These are phyloP conservation scores for Populus hybrid DNA, from an alignment of 441 rosid species.

Conservation along the genomic window DNA sequence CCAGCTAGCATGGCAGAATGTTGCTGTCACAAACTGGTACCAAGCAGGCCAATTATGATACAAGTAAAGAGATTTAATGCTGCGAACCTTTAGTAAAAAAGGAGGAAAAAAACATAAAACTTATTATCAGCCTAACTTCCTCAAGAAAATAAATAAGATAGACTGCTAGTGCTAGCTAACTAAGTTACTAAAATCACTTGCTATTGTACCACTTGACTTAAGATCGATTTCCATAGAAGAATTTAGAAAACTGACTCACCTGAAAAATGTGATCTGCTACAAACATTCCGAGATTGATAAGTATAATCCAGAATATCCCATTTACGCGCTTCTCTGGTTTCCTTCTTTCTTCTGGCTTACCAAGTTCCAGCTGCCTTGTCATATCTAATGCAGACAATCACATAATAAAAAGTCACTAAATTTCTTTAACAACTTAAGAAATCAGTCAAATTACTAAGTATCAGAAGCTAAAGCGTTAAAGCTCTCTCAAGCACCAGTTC, in stretches of 20 bases:
- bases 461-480: neutral
- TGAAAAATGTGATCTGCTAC: conserved; percentile 77
- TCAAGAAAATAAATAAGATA: neutral
- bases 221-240: neutral
- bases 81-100: conserved; percentile 36
- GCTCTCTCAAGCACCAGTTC: neutral
- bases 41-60: conserved; percentile 77
- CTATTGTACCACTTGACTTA: neutral
- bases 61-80: conserved; percentile 63
- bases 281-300: conserved; percentile 72
- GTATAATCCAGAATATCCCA: conserved; percentile 86
- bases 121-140: neutral
- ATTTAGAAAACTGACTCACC: conserved; percentile 30
- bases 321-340: conserved; percentile 55
- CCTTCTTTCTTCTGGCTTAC: conserved; percentile 41
- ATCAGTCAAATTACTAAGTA: neutral
- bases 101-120: neutral
- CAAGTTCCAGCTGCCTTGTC: conserved; percentile 56
- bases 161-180: neutral
- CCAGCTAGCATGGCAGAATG: conserved; percentile 39
- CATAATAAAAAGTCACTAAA: neutral
- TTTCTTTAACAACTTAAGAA: neutral
- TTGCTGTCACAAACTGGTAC: conserved; percentile 90
- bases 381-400: conserved; percentile 42
- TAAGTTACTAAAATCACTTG: neutral